Conservation (phyloP, 208 protist species). For the Porcisia hertigi region DNA sequence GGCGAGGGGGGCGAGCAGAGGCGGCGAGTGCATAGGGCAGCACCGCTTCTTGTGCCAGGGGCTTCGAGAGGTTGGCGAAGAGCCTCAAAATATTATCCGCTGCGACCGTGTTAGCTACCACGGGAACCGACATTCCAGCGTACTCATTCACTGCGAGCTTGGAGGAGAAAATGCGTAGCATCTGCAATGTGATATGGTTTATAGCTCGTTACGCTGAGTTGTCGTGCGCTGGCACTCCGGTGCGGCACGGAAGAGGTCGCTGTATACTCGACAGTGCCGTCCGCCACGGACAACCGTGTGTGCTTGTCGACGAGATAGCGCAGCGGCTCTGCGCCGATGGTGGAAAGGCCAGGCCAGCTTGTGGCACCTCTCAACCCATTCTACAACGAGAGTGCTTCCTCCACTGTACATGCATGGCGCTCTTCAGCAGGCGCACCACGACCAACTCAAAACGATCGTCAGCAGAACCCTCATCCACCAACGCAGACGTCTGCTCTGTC, state of each 20-base stretch:
- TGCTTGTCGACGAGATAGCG: slow-evolving; percentile 26
- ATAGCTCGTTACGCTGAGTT: slow-evolving; percentile 20
- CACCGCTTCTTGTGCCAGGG: slow-evolving; percentile 8
- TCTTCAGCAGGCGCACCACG: slow-evolving; percentile 55
- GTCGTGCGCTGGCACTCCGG: slow-evolving; percentile 9
- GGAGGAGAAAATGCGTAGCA: slow-evolving; percentile 22
- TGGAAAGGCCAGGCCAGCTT: slow-evolving; percentile 38
- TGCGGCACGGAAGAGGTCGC: slow-evolving; percentile 13
- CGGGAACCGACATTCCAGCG: slow-evolving; percentile 9
- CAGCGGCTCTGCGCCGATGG: slow-evolving; percentile 48
- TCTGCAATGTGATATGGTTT: slow-evolving; percentile 7
- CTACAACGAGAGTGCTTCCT: slow-evolving; percentile 47
- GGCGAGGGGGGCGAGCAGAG: slow-evolving; percentile 9
- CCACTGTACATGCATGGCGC: slow-evolving; percentile 44
- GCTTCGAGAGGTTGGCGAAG: slow-evolving; percentile 18
- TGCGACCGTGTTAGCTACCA: slow-evolving; percentile 10
- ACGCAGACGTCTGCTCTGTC: background rate
- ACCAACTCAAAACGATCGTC: slow-evolving; percentile 42
- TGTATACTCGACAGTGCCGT: slow-evolving; percentile 21
- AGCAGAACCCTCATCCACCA: background rate
- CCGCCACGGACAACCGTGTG: background rate
- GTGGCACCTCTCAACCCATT: slow-evolving; percentile 33
- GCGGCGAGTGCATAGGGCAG: slow-evolving; percentile 39
- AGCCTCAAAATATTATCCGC: slow-evolving; percentile 26
- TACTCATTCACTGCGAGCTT: background rate